Evolutionary conservation across 148 eudicot genomes (phyloP).

Genomic region (Camellia japonica): DNA sequence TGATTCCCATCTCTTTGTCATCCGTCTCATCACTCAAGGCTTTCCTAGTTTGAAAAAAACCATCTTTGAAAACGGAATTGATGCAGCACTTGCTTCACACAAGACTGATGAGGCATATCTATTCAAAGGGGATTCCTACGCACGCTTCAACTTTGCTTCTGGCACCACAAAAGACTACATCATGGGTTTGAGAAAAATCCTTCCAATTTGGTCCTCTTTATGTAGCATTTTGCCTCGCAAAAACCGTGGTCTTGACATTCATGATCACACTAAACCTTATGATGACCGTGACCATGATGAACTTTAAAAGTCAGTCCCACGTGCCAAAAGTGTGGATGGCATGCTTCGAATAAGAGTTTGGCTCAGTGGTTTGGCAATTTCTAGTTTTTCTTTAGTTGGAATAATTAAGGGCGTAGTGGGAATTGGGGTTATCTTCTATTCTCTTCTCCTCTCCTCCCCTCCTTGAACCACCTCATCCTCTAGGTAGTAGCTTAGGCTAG

Average conservation of each 20-base stretch:
- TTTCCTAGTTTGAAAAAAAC: too few species aligned
- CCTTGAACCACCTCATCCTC: too few species aligned
- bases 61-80: too few species aligned
- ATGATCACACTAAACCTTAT: not conserved
- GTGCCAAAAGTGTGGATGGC: too few species aligned
- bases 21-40: not conserved
- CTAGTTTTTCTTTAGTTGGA: too few species aligned
- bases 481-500: too few species aligned
- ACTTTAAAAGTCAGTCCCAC: not conserved
- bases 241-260: not conserved
- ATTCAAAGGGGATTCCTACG: slow-evolving; percentile 19
- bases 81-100: too few species aligned
- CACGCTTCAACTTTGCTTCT: slow-evolving; percentile 8
- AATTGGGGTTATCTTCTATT: too few species aligned
- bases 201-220: slow-evolving; percentile 6
- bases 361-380: too few species aligned
- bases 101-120: not conserved
- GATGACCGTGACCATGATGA: not conserved
- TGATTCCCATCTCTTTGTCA: not conserved
- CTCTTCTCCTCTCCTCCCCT: too few species aligned
- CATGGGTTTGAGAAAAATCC: slow-evolving; percentile 12
- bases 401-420: too few species aligned
- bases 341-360: too few species aligned
- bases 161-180: not conserved
- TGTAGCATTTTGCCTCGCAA: not conserved